These are phyloP conservation scores for Melanopsichium pennsylvanicum DNA, from an alignment of 1,284 basidiomycete genomes.

Conservation along the genomic window DNA sequence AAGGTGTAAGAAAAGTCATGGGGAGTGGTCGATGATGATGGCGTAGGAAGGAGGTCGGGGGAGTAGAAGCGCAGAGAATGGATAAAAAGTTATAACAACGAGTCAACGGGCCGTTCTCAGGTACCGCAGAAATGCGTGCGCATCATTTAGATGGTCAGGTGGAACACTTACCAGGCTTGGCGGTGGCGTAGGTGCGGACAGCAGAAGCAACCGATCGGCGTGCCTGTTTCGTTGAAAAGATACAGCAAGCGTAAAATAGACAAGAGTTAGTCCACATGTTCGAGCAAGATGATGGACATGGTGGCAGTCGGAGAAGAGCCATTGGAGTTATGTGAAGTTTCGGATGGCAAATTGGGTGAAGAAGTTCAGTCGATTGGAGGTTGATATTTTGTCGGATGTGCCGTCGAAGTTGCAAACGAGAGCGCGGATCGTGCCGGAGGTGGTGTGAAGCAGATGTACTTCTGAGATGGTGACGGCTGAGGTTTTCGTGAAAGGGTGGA, in stretches of 20 bases:
- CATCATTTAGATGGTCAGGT: background rate
- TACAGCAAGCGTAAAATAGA: background rate
- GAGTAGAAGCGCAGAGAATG: background rate
- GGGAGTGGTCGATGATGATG: background rate
- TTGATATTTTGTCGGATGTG: background rate
- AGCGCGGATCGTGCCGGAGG: too few relatives aligned
- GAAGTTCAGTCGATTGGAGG: background rate
- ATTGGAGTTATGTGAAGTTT: background rate
- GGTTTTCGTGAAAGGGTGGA: too few relatives aligned
- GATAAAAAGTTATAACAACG: background rate
- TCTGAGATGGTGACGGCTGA: too few relatives aligned
- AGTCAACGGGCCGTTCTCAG: too few relatives aligned
- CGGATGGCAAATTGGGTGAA: background rate
- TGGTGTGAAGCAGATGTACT: too few relatives aligned
- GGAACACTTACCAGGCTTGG: slow-evolving; percentile 83
- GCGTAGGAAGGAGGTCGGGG: too few relatives aligned
- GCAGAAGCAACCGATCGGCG: slow-evolving; percentile 70
- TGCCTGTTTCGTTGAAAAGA: slow-evolving; percentile 62
- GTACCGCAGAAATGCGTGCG: too few relatives aligned
- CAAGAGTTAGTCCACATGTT: slow-evolving; percentile 4
- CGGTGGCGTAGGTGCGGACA: slow-evolving; percentile 83
- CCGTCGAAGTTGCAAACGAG: too few relatives aligned
- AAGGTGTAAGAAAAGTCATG: background rate
- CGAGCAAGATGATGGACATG: too few relatives aligned
- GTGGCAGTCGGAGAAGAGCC: background rate